Evolutionary conservation across 2,329 filamentous ascomycete species (phyloP).

Genomic region (Tolypocladium guangdongense): DNA sequence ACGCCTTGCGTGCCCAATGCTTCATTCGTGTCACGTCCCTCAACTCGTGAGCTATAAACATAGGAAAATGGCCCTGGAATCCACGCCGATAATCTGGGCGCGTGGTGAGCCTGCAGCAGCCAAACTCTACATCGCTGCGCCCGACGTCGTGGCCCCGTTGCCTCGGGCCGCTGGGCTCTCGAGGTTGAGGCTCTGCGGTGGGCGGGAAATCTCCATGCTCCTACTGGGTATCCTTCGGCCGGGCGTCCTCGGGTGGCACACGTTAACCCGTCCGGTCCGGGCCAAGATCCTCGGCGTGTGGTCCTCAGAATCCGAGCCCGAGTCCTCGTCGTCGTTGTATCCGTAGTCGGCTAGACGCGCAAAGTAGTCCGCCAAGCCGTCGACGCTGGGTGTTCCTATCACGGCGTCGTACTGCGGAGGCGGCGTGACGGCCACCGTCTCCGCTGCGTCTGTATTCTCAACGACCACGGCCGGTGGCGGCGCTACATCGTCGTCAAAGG

Average conservation of each 20-base stretch:
- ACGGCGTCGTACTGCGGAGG: slow-evolving; percentile 78
- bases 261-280: slow-evolving; percentile 44
- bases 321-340: slow-evolving; percentile 26
- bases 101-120: not conserved
- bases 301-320: slow-evolving; percentile 31
- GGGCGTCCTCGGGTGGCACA: slow-evolving; percentile 44
- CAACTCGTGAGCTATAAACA: not conserved
- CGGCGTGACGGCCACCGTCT: slow-evolving; percentile 51
- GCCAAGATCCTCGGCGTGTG: slow-evolving; percentile 34
- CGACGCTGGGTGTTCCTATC: slow-evolving; percentile 55
- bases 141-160: not conserved
- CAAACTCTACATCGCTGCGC: not conserved
- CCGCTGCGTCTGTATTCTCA: slow-evolving; percentile 8
- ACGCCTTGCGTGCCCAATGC: not conserved
- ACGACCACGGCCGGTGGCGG: slow-evolving; percentile 21
- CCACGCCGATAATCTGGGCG: not conserved
- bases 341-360: slow-evolving; percentile 66
- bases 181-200: slow-evolving; percentile 7
- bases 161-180: not conserved
- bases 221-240: slow-evolving; percentile 43
- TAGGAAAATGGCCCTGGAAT: not conserved
- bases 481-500: slow-evolving; percentile 63
- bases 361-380: slow-evolving; percentile 80
- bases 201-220: slow-evolving; percentile 43
- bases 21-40: not conserved